phyloP scores from a whole-genome alignment of 352 stramenopile species.

The Globisporangium parvum region DNA sequence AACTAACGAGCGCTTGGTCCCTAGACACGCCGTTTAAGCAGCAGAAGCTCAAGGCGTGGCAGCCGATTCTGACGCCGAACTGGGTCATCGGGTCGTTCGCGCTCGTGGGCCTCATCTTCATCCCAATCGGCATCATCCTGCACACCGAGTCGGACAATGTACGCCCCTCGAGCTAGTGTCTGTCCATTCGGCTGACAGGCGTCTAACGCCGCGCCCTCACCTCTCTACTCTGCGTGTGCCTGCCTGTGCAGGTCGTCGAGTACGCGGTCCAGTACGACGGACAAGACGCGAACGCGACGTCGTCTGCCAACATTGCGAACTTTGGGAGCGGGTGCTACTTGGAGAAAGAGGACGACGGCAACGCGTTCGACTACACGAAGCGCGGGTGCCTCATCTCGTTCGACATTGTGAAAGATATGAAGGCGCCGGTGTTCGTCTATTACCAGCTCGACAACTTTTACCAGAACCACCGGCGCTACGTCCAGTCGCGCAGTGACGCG shows the following conservation, averaged over 20 bases:
- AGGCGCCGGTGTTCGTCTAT: slow-evolving; percentile 95
- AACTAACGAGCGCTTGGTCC: not conserved
- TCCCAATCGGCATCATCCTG: slow-evolving; percentile 91
- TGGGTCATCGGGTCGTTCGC: slow-evolving; percentile 95
- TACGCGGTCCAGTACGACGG: slow-evolving; percentile 89
- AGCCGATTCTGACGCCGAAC: slow-evolving; percentile 95
- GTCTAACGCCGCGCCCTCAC: not conserved
- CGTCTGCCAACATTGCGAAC: slow-evolving; percentile 52
- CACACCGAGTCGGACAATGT: slow-evolving; percentile 85
- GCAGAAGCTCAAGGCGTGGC: slow-evolving; percentile 91
- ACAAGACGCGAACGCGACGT: slow-evolving; percentile 29
- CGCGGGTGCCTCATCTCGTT: slow-evolving; percentile 84
- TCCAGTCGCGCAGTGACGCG: slow-evolving; percentile 84
- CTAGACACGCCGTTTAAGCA: slow-evolving; percentile 87
- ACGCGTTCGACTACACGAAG: slow-evolving; percentile 51
- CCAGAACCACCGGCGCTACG: slow-evolving; percentile 97
- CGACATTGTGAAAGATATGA: slow-evolving; percentile 90
- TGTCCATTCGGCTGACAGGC: not conserved
- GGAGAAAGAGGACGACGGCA: slow-evolving; percentile 45
- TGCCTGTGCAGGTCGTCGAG: slow-evolving; percentile 62
- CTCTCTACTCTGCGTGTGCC: not conserved
- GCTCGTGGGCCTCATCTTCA: slow-evolving; percentile 92
- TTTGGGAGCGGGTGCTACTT: slow-evolving; percentile 61
- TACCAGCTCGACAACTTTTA: slow-evolving; percentile 99
- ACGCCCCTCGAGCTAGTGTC: slow-evolving; percentile 3